phyloP scores from a whole-genome alignment of 2,329 filamentous ascomycete species.

The Fusarium longipes region DNA sequence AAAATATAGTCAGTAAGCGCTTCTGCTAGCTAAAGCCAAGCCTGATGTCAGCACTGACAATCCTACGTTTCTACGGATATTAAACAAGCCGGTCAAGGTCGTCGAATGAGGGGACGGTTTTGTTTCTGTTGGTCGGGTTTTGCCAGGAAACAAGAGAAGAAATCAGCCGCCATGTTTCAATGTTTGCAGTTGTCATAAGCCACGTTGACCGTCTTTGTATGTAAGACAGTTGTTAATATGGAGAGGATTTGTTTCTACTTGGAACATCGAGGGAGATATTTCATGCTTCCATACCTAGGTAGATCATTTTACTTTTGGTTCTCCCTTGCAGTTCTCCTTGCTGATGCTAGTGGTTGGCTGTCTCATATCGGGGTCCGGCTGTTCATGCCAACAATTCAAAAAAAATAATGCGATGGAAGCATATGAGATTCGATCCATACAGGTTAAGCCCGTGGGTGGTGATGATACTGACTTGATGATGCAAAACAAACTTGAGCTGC shows the following conservation, averaged over 20 bases:
- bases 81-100: slow-evolving; percentile 14
- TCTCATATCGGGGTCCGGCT: not conserved
- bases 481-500: not conserved
- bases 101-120: slow-evolving; percentile 2
- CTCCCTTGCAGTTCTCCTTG: not conserved
- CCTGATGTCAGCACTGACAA: slow-evolving; percentile 25
- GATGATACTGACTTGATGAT: not conserved
- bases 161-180: not conserved
- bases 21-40: not conserved
- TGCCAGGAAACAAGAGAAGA: slow-evolving; percentile 4
- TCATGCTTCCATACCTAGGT: not conserved
- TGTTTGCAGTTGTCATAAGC: slow-evolving; percentile 1
- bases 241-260: slow-evolving; percentile 8
- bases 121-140: slow-evolving; percentile 5
- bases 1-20: slow-evolving; percentile 37
- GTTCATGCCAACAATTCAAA: not conserved
- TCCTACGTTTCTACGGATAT: slow-evolving; percentile 9
- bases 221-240: slow-evolving; percentile 1
- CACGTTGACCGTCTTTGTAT: not conserved
- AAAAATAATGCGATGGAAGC: no score
- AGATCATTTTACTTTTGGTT: not conserved
- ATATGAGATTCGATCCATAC: not conserved
- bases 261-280: slow-evolving; percentile 2
- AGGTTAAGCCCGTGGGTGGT: not conserved
- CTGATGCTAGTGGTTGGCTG: not conserved